Evolutionary conservation across 2,329 filamentous ascomycete genomes (phyloP).

Genomic region (Curvularia sp.): DNA sequence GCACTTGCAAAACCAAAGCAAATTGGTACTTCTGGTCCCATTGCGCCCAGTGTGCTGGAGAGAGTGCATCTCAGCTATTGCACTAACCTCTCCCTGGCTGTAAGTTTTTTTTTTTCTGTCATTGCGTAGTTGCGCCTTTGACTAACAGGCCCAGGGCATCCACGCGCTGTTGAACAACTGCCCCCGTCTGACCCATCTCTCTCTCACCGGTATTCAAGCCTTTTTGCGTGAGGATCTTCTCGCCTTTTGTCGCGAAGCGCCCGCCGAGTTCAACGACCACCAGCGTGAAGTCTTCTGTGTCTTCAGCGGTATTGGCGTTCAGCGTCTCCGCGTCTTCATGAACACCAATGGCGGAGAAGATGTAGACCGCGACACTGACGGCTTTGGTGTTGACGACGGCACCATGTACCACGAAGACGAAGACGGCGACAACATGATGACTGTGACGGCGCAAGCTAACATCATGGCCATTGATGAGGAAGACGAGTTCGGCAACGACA

Average conservation of each 20-base stretch:
- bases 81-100: conserved; percentile 79
- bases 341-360: conserved; percentile 58
- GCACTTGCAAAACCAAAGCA: conserved; percentile 76
- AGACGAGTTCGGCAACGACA: conserved; percentile 56
- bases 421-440: conserved; percentile 45
- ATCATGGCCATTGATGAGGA: conserved; percentile 54
- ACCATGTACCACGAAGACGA: conserved; percentile 45
- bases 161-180: conserved; percentile 88
- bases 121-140: not conserved
- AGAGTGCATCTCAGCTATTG: conserved; percentile 97
- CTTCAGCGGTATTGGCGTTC: conserved; percentile 88
- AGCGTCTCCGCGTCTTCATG: conserved; percentile 77
- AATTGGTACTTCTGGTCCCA: conserved; percentile 61
- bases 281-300: conserved; percentile 97
- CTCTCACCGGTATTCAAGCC: conserved; percentile 89
- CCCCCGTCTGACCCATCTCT: conserved; percentile 89
- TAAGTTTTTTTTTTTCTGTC: conserved; percentile 54
- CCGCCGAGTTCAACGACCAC: conserved; percentile 92
- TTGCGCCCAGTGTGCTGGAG: conserved; percentile 75
- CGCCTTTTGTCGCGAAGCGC: conserved; percentile 84
- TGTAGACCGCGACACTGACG: conserved; percentile 24
- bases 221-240: conserved; percentile 88
- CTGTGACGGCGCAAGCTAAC: conserved; percentile 47
- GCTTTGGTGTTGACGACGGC: conserved; percentile 35
- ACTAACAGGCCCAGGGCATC: conserved; percentile 71